These are phyloP conservation scores for Akanthomyces muscarius DNA, from an alignment of 2,329 filamentous ascomycete genomes.

Conservation along the genomic window DNA sequence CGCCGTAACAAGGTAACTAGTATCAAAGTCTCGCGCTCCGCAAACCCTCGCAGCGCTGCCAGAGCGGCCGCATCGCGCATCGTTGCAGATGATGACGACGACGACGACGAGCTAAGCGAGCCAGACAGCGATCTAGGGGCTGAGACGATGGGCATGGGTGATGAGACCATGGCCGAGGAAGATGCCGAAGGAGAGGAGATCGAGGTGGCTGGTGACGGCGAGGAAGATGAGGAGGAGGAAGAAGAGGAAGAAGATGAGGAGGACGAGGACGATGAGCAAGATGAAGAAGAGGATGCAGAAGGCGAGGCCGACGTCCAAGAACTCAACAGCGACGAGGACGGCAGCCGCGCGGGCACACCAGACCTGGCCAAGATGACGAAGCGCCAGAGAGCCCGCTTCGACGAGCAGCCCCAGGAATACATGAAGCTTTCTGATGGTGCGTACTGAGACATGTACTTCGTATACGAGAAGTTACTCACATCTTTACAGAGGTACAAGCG, in stretches of 20 bases:
- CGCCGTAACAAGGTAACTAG: conserved; percentile 27
- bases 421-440: conserved; percentile 59
- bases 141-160: conserved; percentile 32
- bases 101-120: conserved; percentile 55
- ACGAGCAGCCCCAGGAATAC: conserved; percentile 50
- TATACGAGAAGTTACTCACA: conserved; percentile 20
- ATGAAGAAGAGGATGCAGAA: conserved; percentile 33
- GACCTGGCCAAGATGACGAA: conserved; percentile 59
- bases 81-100: conserved; percentile 37
- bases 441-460: conserved; percentile 20
- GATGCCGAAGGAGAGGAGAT: conserved; percentile 45
- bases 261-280: conserved; percentile 37
- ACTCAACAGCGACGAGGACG: conserved; percentile 41
- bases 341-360: conserved; percentile 47
- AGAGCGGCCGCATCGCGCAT: conserved; percentile 29
- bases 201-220: conserved; percentile 39
- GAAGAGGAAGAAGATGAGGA: conserved; percentile 37
- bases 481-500: conserved; percentile 53
- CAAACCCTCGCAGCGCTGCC: conserved; percentile 25
- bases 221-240: conserved; percentile 31
- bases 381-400: conserved; percentile 56
- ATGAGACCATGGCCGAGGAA: conserved; percentile 45
- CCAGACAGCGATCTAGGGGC: conserved; percentile 27
- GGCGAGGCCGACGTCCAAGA: conserved; percentile 37
- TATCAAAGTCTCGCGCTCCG: conserved; percentile 44